Conservation (phyloP, 2,329 filamentous ascomycete species). For the Phialophora tarda region DNA sequence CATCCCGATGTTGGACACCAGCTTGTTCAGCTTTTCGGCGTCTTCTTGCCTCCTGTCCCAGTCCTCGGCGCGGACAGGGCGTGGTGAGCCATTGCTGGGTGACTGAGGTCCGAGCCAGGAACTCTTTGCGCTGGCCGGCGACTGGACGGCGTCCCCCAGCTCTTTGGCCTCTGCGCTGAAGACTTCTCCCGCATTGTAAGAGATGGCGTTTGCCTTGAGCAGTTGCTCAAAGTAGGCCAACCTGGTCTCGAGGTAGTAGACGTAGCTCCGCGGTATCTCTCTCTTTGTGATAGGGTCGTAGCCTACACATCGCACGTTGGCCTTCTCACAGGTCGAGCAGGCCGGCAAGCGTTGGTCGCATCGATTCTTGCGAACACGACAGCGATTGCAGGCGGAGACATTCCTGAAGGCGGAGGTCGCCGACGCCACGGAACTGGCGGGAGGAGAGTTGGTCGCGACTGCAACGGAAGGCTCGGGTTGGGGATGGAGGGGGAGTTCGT, state of each 20-base stretch:
- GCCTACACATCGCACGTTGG: conserved; percentile 86
- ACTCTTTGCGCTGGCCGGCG: conserved; percentile 37
- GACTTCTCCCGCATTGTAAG: conserved; percentile 71
- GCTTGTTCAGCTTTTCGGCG: conserved; percentile 66
- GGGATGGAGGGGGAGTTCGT: conserved; percentile 32
- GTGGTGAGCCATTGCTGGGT: conserved; percentile 39
- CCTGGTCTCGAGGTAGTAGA: conserved; percentile 90
- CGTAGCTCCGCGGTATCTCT: conserved; percentile 90
- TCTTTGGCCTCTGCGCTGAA: conserved; percentile 62
- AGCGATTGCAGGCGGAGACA: conserved; percentile 93
- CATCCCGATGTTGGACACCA: conserved; percentile 74
- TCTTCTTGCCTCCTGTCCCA: conserved; percentile 57
- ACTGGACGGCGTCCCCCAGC: conserved; percentile 27
- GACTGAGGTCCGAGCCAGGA: conserved; percentile 28
- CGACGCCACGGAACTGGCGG: conserved; percentile 39
- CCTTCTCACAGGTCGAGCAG: conserved; percentile 91
- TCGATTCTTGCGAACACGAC: conserved; percentile 87
- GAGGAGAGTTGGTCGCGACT: conserved; percentile 31
- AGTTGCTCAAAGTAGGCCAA: conserved; percentile 81
- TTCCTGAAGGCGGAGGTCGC: conserved; percentile 69
- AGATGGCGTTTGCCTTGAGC: conserved; percentile 70
- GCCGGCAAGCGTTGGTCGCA: conserved; percentile 93
- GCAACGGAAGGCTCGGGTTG: conserved; percentile 20
- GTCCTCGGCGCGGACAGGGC: conserved; percentile 40
- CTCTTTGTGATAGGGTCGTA: conserved; percentile 97